phyloP scores from a whole-genome alignment of 257 asterid genomes.

The Cruciata laevipes region DNA sequence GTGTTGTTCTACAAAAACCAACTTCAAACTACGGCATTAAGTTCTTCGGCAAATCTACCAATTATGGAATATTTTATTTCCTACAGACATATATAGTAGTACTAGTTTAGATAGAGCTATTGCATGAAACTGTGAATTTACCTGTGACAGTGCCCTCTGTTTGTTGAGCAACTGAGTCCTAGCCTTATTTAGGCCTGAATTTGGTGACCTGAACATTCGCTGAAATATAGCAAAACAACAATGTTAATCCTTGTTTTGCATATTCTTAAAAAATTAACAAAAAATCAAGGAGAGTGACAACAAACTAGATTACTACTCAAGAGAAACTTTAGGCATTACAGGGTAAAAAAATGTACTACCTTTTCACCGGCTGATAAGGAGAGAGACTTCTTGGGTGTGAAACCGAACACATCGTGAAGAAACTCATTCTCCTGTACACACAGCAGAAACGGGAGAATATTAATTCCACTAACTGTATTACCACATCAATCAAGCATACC shows the following conservation, averaged over 20 bases:
- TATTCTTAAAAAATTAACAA: background rate
- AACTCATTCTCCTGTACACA: constrained; percentile 67
- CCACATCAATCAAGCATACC: background rate
- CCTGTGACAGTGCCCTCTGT: constrained; percentile 72
- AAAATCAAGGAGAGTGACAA: background rate
- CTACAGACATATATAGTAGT: too few relatives aligned
- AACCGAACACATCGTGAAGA: constrained; percentile 82
- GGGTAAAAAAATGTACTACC: constrained; percentile 28
- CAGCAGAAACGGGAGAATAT: background rate
- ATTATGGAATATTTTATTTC: background rate
- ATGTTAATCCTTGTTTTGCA: background rate
- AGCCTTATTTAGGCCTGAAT: constrained; percentile 72
- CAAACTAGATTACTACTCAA: background rate
- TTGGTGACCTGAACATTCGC: constrained; percentile 76
- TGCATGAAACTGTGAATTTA: constrained; percentile 6
- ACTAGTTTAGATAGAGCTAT: background rate
- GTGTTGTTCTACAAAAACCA: background rate
- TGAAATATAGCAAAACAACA: constrained; percentile 19
- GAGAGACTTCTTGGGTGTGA: constrained; percentile 48
- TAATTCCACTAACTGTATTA: background rate
- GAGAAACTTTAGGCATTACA: background rate
- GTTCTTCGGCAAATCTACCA: background rate
- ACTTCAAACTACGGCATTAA: background rate
- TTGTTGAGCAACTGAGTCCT: constrained; percentile 77
- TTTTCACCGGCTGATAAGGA: constrained; percentile 52